A percentile compares a stretch with the other conserved stretches of the same genome.
phyloP scores from a whole-genome alignment of 179 eudicot species.

The Camellia oleifera region DNA sequence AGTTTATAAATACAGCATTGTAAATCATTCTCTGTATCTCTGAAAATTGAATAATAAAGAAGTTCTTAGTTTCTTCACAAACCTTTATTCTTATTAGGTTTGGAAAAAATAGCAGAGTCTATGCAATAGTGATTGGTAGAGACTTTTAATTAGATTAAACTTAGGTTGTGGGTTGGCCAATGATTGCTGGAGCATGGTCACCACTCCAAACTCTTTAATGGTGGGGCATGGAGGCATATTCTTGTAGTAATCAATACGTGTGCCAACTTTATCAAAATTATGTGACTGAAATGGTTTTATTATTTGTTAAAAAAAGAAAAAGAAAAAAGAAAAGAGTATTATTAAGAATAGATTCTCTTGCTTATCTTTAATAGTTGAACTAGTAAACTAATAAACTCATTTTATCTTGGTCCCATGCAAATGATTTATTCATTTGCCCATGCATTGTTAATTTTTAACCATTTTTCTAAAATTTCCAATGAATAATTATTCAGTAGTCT shows the following conservation, averaged over 20 bases:
- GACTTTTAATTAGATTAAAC: background rate
- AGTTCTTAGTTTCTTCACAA: too few species aligned
- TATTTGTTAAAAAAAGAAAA: too few species aligned
- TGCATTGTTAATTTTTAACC: too few species aligned
- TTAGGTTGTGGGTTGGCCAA: background rate
- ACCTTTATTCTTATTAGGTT: too few species aligned
- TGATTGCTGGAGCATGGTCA: background rate
- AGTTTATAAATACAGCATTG: too few species aligned
- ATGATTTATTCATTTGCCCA: background rate
- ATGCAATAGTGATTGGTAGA: background rate
- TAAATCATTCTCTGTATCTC: too few species aligned
- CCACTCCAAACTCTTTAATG: background rate
- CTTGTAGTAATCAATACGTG: background rate
- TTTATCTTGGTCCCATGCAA: slow-evolving; percentile 1
- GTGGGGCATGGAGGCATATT: background rate
- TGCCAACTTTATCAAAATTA: background rate
- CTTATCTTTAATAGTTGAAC: background rate
- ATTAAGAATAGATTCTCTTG: background rate
- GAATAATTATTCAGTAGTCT: too few species aligned
- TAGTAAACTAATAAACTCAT: background rate
- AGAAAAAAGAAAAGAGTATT: too few species aligned
- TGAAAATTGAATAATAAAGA: too few species aligned
- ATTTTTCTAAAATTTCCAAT: too few species aligned
- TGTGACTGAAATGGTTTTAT: background rate
- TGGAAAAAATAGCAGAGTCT: too few species aligned